A percentile compares a stretch with the other conserved stretches of the same genome.
Evolutionary conservation across 768 basidiomycete species (phyloP).

Genomic region (Mrakia gelida): DNA sequence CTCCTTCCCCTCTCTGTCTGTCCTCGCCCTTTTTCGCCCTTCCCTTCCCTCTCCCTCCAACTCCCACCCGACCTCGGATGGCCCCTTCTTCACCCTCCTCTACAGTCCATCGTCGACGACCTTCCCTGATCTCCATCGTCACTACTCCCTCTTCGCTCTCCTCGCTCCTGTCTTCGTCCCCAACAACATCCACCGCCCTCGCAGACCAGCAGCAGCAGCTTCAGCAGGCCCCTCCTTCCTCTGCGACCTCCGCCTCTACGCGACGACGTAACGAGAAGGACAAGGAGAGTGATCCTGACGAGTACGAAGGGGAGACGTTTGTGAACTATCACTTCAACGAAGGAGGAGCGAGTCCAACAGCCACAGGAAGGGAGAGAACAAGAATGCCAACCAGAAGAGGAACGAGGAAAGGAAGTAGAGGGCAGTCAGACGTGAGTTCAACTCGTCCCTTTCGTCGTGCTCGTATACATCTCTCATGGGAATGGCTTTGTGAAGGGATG

Average conservation of each 20-base stretch:
- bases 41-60: not conserved
- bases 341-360: not conserved
- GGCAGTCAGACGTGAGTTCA: not conserved
- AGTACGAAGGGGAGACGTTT: not conserved
- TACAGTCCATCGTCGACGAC: conserved; percentile 1
- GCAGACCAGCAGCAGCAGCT: not conserved
- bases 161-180: not conserved
- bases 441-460: not conserved
- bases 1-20: not conserved
- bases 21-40: not conserved
- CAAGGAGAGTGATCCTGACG: conserved; percentile 1
- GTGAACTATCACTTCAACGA: not conserved
- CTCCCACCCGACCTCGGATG: not conserved
- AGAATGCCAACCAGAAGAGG: conserved; percentile 1
- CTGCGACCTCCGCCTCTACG: not conserved
- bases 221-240: not conserved
- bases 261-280: not conserved
- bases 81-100: conserved; percentile 4
- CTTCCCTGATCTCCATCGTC: conserved; percentile 8
- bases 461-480: not conserved
- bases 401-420: not conserved
- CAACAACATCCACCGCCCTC: not conserved
- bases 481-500: no score
- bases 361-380: not conserved
- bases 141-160: not conserved